These are phyloP conservation scores for Globisporangium orthogonon DNA, from an alignment of 352 stramenopile genomes.

Conservation along the genomic window DNA sequence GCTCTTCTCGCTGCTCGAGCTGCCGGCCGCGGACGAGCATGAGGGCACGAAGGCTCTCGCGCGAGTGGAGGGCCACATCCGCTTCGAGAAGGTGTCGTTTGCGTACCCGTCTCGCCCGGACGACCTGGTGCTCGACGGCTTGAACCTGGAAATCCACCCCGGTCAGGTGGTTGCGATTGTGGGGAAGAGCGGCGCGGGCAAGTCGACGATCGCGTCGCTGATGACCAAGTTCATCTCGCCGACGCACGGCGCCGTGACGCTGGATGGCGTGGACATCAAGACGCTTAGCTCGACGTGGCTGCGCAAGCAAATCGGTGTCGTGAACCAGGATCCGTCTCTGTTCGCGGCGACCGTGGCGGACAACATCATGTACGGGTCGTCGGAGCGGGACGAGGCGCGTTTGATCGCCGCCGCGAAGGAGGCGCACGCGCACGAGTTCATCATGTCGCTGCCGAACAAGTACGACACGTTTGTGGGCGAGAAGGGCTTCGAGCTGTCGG, in stretches of 20 bases:
- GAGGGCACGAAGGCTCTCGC: conserved; percentile 39
- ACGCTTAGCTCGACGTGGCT: conserved; percentile 64
- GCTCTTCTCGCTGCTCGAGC: conserved; percentile 60
- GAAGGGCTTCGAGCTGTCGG: conserved; percentile 94
- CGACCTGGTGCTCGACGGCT: conserved; percentile 46
- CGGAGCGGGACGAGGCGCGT: conserved; percentile 43
- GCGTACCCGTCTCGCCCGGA: conserved; percentile 77
- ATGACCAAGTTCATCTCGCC: conserved; percentile 75
- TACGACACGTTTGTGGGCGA: conserved; percentile 97
- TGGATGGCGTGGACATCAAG: conserved; percentile 70
- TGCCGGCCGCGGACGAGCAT: conserved; percentile 22
- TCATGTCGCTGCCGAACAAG: conserved; percentile 82
- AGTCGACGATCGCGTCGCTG: conserved; percentile 76
- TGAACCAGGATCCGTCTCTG: conserved; percentile 81
- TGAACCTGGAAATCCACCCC: conserved; percentile 66
- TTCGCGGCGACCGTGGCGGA: conserved; percentile 77
- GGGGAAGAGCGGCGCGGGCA: conserved; percentile 80
- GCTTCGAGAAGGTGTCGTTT: conserved; percentile 81
- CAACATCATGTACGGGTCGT: conserved; percentile 82
- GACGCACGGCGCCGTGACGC: conserved; percentile 42
- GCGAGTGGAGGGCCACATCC: conserved; percentile 52
- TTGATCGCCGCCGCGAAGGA: conserved; percentile 57
- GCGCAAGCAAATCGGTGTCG: conserved; percentile 82
- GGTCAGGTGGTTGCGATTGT: conserved; percentile 84
- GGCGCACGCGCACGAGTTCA: conserved; percentile 77